A percentile compares a stretch with the other conserved stretches of the same genome.
Conservation (phyloP, 2,329 filamentous ascomycete genomes). For the Diplocarpon mali region DNA sequence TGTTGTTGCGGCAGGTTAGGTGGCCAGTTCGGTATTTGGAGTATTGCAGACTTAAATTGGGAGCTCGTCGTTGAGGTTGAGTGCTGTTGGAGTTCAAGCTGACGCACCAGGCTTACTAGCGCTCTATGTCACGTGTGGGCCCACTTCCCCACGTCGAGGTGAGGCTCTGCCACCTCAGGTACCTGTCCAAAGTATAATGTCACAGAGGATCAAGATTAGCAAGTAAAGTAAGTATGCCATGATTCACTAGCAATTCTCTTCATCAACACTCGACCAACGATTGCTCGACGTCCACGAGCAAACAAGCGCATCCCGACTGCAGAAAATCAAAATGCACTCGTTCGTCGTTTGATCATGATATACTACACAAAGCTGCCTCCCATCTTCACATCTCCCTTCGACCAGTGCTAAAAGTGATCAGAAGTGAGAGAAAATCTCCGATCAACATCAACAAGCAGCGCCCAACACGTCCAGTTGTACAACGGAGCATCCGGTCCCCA, state of each 20-base stretch:
- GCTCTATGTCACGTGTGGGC: too few relatives aligned
- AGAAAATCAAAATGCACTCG: conserved; percentile 4
- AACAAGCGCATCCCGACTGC: neutral
- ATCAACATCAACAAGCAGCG: conserved; percentile 3
- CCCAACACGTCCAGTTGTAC: conserved; percentile 16
- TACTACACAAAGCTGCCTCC: conserved; percentile 4
- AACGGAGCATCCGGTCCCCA: conserved; percentile 9
- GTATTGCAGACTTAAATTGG: too few relatives aligned
- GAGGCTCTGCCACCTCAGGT: too few relatives aligned
- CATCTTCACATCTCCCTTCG: neutral
- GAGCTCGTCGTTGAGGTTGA: too few relatives aligned
- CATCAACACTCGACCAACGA: neutral
- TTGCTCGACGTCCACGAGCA: too few relatives aligned
- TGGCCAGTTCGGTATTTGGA: too few relatives aligned
- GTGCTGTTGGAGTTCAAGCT: too few relatives aligned
- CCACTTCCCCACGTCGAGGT: too few relatives aligned
- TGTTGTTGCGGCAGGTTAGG: too few relatives aligned
- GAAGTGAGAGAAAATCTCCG: conserved; percentile 7
- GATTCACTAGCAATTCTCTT: neutral
- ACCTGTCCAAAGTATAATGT: too few relatives aligned
- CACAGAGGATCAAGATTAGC: too few relatives aligned
- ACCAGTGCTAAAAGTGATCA: neutral
- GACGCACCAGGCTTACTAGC: too few relatives aligned
- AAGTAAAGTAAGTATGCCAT: neutral
- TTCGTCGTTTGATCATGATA: conserved; percentile 7